Evolutionary conservation across 2,329 filamentous ascomycete genomes (phyloP).

Genomic region (Aspergillus terreus): DNA sequence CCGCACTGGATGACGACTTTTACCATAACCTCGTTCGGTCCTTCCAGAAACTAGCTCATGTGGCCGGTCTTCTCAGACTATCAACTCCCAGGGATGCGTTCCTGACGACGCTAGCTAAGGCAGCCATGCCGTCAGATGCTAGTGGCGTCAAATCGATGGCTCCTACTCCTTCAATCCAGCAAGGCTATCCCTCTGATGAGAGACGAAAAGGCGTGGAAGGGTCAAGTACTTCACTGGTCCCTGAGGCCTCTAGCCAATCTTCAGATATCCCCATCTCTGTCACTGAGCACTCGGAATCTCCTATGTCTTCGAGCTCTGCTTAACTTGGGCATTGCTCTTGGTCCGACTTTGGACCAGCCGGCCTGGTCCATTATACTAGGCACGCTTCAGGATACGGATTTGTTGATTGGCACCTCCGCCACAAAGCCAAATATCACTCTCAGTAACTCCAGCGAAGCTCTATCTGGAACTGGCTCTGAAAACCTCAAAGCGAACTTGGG

Average conservation of each 20-base stretch:
- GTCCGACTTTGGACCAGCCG: slow-evolving; percentile 72
- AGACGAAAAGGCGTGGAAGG: slow-evolving; percentile 25
- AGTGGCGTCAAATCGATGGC: slow-evolving; percentile 18
- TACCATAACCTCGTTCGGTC: slow-evolving; percentile 89
- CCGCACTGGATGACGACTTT: slow-evolving; percentile 86
- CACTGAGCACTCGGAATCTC: slow-evolving; percentile 82
- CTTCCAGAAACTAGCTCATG: slow-evolving; percentile 93
- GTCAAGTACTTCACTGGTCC: slow-evolving; percentile 21
- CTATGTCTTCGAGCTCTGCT: slow-evolving; percentile 84
- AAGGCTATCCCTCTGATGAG: slow-evolving; percentile 25
- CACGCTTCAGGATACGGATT: slow-evolving; percentile 87
- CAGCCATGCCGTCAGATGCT: slow-evolving; percentile 78
- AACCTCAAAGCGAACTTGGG: slow-evolving; percentile 61
- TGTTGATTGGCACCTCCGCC: slow-evolving; percentile 60
- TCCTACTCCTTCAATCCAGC: slow-evolving; percentile 17
- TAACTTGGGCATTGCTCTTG: slow-evolving; percentile 93
- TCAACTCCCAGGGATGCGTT: slow-evolving; percentile 89
- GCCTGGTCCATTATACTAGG: slow-evolving; percentile 89
- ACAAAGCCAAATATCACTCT: slow-evolving; percentile 26
- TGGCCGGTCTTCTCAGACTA: slow-evolving; percentile 81
- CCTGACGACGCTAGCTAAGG: slow-evolving; percentile 87
- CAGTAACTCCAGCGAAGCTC: slow-evolving; percentile 25
- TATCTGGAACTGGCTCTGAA: slow-evolving; percentile 39
- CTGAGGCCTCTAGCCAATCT: slow-evolving; percentile 23
- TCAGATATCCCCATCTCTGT: slow-evolving; percentile 45